These are phyloP conservation scores for Coprinellus aureogranulatus DNA, from an alignment of 768 basidiomycete genomes.

Conservation along the genomic window DNA sequence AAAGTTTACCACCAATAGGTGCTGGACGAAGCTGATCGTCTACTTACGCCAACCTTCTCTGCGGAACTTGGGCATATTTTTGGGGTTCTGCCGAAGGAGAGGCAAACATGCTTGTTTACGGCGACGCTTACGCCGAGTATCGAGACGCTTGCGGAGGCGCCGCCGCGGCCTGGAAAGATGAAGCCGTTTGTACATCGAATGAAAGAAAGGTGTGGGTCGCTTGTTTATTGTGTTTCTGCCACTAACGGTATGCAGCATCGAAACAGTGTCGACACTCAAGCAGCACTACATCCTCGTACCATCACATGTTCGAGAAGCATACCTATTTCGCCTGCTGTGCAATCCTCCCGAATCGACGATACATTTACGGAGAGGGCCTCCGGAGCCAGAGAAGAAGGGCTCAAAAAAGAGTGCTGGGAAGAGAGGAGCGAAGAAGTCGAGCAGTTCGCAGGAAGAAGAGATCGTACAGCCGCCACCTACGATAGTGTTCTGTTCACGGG, in stretches of 20 bases:
- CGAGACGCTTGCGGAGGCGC: slow-evolving; percentile 67
- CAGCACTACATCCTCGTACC: slow-evolving; percentile 92
- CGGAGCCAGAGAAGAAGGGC: slow-evolving; percentile 42
- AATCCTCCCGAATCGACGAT: slow-evolving; percentile 81
- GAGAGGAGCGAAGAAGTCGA: slow-evolving; percentile 32
- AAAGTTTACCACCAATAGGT: slow-evolving; percentile 58
- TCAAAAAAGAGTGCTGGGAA: slow-evolving; percentile 12
- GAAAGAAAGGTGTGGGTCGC: slow-evolving; percentile 51
- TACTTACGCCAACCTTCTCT: slow-evolving; percentile 86
- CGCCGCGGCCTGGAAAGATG: slow-evolving; percentile 79
- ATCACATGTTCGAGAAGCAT: slow-evolving; percentile 89
- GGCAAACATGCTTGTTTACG: slow-evolving; percentile 97
- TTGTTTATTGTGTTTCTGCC: neutral
- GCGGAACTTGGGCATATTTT: slow-evolving; percentile 82
- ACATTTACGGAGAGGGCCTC: slow-evolving; percentile 62
- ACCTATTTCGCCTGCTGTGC: slow-evolving; percentile 86
- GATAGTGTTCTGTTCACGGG: slow-evolving; percentile 87
- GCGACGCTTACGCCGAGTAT: slow-evolving; percentile 90
- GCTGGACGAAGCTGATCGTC: slow-evolving; percentile 93
- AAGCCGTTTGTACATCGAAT: slow-evolving; percentile 85
- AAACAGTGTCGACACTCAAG: slow-evolving; percentile 85
- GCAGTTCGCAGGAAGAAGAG: slow-evolving; percentile 43
- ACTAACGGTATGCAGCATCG: slow-evolving; percentile 49
- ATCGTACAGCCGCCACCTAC: slow-evolving; percentile 86
- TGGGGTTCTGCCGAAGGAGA: slow-evolving; percentile 67